A percentile compares a stretch with the other conserved stretches of the same genome.
Evolutionary conservation across 2,329 filamentous ascomycete genomes (phyloP).

Genomic region (Hysterium pulicare): DNA sequence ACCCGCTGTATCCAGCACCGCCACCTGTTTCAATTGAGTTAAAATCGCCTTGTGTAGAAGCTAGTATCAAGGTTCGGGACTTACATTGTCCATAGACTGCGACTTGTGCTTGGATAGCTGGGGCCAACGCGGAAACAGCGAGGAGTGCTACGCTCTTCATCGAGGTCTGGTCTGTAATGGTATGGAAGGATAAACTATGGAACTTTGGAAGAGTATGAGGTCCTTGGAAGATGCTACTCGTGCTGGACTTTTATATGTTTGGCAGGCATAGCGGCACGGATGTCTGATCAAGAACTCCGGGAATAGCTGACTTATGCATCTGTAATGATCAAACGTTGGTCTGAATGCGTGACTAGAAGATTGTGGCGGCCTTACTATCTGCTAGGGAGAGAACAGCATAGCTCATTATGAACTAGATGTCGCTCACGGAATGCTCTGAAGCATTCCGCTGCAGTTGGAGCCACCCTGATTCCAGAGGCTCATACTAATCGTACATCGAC

Average conservation of each 20-base stretch:
- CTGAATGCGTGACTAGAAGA: neutral
- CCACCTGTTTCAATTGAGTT: slow-evolving; percentile 3
- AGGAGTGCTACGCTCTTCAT: slow-evolving; percentile 2
- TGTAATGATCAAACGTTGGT: neutral
- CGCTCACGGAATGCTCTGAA: neutral
- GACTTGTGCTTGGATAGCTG: slow-evolving; percentile 3
- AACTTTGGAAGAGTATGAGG: no score
- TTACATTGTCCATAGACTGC: slow-evolving; percentile 7
- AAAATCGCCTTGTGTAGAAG: neutral
- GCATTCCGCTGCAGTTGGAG: neutral
- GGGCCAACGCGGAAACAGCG: slow-evolving; percentile 4
- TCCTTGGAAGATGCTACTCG: no score
- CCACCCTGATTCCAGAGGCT: neutral
- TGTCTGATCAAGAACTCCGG: neutral
- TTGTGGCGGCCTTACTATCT: neutral
- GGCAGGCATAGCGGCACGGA: no score
- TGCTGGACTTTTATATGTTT: no score
- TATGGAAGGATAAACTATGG: no score
- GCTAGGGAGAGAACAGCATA: neutral
- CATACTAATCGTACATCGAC: neutral
- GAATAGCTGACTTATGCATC: neutral
- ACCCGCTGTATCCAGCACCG: slow-evolving; percentile 1
- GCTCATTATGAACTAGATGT: neutral
- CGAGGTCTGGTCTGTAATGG: no score
- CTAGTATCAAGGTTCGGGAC: neutral